Evolutionary conservation across 2,329 filamentous ascomycete genomes (phyloP), one percentile per base, ranked within the genome.

Genomic region (Epichloe bromicola): DNA sequence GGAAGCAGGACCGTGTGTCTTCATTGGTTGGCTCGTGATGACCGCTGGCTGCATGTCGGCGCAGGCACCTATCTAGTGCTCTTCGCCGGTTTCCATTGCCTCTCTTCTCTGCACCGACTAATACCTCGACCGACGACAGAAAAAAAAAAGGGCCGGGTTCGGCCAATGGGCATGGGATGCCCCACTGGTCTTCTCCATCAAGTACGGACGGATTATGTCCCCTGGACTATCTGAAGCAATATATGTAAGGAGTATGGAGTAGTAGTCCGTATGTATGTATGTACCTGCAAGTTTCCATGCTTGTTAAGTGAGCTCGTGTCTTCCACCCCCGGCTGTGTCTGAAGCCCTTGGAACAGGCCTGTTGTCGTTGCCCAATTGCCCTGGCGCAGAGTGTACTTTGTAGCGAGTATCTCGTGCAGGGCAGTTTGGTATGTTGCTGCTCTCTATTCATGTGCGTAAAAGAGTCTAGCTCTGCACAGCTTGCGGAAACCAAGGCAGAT

Each of bases 211-310:
- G 3, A 30, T 30, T 33, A 17, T 48, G 33, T 41, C 34, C 33
- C 45, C 26, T 48, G 50, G 44, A 30, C 43, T 42, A 40, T 37
- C 5, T 47, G 43, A 50, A 50, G 51, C 51, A 49, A 46, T 33
- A 10, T 37, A 3, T 5, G 23, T 23, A 46, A 7, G 4, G 8
- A 36, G 30, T 20, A 33, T 2, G 6, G 23, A 23, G 5, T 23
- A 23, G 23, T 23, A 23, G 23, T 23, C 23, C 23, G 23, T 6
- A 23, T 23, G 30, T 20, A 15, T 6, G 23, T 6, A 23, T 23
- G 30, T 20, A 15, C 43, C 37, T 26, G 17, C 40, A 40, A 38
- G 39, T 17, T 38, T 37, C n/a, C 38, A 38, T 39, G 50, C 12
- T 23, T 41, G 39, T 45, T 51, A 4, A 51, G 48, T 37, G 5